A percentile compares a stretch with the other conserved stretches of the same genome.
These are phyloP conservation scores for Agaricus subrufescens DNA, from an alignment of 768 basidiomycete genomes.

Conservation along the genomic window DNA sequence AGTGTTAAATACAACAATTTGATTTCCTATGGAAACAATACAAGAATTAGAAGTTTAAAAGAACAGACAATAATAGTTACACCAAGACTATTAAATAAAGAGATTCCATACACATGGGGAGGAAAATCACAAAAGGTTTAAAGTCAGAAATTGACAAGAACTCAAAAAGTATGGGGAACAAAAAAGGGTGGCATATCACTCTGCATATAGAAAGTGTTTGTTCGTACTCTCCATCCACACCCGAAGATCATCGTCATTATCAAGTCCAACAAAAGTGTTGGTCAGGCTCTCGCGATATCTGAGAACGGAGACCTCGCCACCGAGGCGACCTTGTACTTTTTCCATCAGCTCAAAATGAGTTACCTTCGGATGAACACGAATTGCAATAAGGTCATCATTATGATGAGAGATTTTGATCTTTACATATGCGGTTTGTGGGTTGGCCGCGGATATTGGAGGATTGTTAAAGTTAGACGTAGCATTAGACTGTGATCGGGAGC, in stretches of 20 bases:
- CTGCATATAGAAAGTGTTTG: slow-evolving; percentile 80
- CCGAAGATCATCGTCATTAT: slow-evolving; percentile 58
- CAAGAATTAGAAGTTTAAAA: background rate
- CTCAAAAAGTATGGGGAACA: background rate
- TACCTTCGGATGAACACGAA: slow-evolving; percentile 92
- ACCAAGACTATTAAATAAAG: background rate
- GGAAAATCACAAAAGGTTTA: background rate
- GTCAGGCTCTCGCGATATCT: slow-evolving; percentile 72
- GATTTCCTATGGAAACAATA: background rate
- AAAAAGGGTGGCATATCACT: slow-evolving; percentile 30
- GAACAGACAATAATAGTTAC: slow-evolving; percentile 9
- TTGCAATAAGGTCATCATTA: slow-evolving; percentile 96
- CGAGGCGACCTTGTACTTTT: slow-evolving; percentile 86
- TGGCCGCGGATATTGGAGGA: slow-evolving; percentile 72
- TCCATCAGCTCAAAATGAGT: slow-evolving; percentile 83
- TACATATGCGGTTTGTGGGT: slow-evolving; percentile 83
- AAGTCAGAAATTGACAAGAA: slow-evolving; percentile 1
- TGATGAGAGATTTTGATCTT: slow-evolving; percentile 98
- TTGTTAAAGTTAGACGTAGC: slow-evolving; percentile 51
- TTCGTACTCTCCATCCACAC: slow-evolving; percentile 77
- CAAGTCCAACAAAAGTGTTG: slow-evolving; percentile 59
- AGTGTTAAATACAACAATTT: slow-evolving; percentile 4
- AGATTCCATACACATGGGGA: background rate
- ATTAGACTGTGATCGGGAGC: slow-evolving; percentile 56
- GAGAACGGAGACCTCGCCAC: slow-evolving; percentile 61